These are phyloP conservation scores for Zygoascus sp. DNA, from an alignment of 1,139 yeast genomes.

Conservation along the genomic window DNA sequence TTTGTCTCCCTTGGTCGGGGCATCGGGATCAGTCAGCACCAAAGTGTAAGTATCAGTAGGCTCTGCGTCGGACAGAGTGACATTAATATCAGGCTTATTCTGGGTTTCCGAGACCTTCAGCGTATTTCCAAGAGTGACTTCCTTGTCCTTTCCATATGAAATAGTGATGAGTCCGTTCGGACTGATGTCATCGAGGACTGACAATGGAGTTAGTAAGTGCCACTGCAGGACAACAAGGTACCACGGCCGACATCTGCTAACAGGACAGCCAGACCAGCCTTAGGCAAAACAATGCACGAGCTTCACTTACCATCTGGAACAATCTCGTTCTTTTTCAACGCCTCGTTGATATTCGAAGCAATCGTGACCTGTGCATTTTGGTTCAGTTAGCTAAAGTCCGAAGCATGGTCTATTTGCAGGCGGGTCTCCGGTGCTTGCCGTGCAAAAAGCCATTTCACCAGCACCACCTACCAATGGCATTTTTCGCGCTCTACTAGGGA, in stretches of 20 bases:
- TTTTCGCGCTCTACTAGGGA: conserved; percentile 7
- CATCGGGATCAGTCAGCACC: conserved; percentile 89
- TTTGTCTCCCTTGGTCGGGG: conserved; percentile 75
- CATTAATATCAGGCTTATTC: conserved; percentile 56
- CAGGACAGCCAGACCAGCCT: too few species aligned
- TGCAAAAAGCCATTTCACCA: not conserved
- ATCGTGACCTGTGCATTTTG: conserved; percentile 45
- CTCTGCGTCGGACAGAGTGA: conserved; percentile 44
- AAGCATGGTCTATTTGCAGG: too few species aligned
- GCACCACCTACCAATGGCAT: conserved; percentile 25
- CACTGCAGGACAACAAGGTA: too few species aligned
- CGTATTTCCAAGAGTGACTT: conserved; percentile 78
- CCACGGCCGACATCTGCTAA: not conserved
- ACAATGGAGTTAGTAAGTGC: not conserved
- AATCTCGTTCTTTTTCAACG: conserved; percentile 55
- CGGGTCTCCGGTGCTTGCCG: too few species aligned
- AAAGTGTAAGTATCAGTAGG: conserved; percentile 60
- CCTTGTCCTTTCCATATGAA: conserved; percentile 48
- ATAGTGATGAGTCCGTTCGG: conserved; percentile 41
- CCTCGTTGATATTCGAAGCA: conserved; percentile 56
- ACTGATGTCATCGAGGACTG: conserved; percentile 34
- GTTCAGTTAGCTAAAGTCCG: too few species aligned
- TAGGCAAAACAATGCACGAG: too few species aligned
- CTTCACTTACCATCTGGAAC: conserved; percentile 63
- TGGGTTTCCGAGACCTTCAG: conserved; percentile 64